Conservation (phyloP, 2,329 filamentous ascomycete species). For the Fusarium phyllophilum region DNA sequence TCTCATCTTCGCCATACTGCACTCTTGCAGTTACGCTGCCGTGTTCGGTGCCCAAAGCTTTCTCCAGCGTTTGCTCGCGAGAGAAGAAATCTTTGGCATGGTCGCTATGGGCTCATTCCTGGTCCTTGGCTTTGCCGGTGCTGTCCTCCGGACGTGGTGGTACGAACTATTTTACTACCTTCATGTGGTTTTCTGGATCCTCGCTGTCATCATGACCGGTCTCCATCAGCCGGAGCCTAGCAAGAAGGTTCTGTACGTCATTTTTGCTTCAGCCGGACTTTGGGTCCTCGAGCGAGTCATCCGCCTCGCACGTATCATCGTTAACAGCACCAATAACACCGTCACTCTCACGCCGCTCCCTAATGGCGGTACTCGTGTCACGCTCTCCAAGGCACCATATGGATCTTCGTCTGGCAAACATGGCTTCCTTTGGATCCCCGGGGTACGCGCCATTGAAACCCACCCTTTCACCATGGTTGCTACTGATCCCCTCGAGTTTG, state of each 20-base stretch:
- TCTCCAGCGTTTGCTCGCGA: constrained; percentile 48
- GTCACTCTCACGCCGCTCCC: constrained; percentile 64
- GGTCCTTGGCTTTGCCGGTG: constrained; percentile 55
- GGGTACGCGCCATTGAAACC: constrained; percentile 64
- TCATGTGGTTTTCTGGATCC: constrained; percentile 61
- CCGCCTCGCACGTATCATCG: constrained; percentile 55
- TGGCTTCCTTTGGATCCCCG: constrained; percentile 72
- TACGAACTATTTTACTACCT: constrained; percentile 68
- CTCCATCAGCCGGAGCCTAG: constrained; percentile 62
- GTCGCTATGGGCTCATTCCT: constrained; percentile 59
- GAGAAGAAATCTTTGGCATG: constrained; percentile 59
- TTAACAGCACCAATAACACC: constrained; percentile 60
- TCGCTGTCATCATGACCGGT: constrained; percentile 58
- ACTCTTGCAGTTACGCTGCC: constrained; percentile 56
- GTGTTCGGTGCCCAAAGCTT: constrained; percentile 50
- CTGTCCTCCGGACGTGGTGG: constrained; percentile 56
- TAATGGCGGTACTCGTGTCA: constrained; percentile 64
- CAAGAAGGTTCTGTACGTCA: constrained; percentile 55
- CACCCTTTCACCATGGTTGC: constrained; percentile 72
- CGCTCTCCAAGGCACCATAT: constrained; percentile 60
- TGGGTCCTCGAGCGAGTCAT: constrained; percentile 64
- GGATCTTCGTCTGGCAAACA: constrained; percentile 66
- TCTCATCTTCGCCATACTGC: constrained; percentile 57
- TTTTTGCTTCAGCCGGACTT: constrained; percentile 55
- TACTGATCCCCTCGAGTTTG: constrained; percentile 64